Percentiles rank a stretch among this genome's conserved stretches.
Evolutionary conservation across 2,329 filamentous ascomycete species (phyloP).

Genomic region (Blastomyces percursus): DNA sequence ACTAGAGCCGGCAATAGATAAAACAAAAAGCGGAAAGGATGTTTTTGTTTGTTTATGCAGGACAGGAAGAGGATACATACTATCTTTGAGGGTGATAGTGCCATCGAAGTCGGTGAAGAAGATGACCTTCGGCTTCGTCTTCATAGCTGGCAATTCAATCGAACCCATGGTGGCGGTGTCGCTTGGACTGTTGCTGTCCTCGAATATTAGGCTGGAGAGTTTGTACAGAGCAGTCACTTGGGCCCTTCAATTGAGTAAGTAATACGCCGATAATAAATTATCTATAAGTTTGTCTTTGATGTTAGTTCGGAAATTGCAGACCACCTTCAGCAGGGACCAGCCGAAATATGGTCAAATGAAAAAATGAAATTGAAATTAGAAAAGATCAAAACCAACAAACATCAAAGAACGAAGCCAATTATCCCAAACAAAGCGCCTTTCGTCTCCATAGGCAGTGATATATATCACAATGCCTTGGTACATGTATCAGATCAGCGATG

Average conservation of each 20-base stretch:
- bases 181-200: neutral
- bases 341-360: too few species aligned
- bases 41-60: too few species aligned
- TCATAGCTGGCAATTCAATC: slow-evolving; percentile 30
- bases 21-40: too few species aligned
- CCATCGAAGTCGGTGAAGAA: slow-evolving; percentile 99
- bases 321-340: too few species aligned
- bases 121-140: slow-evolving; percentile 68
- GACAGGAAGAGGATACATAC: slow-evolving; percentile 29
- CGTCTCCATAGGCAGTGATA: too few species aligned
- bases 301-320: neutral
- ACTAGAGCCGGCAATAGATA: neutral
- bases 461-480: too few species aligned
- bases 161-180: slow-evolving; percentile 11
- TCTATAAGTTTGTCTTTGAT: too few species aligned
- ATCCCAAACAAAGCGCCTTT: too few species aligned
- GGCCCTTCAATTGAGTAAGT: neutral
- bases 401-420: too few species aligned
- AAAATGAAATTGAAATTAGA: neutral
- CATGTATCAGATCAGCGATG: too few species aligned
- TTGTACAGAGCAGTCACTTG: neutral
- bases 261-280: too few species aligned
- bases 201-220: neutral
- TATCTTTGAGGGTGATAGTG: slow-evolving; percentile 70
- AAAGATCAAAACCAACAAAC: too few species aligned